These are phyloP conservation scores for Gorgonomyces haynaldii DNA, from an alignment of 192 early-diverging fungal genomes.

Conservation along the genomic window DNA sequence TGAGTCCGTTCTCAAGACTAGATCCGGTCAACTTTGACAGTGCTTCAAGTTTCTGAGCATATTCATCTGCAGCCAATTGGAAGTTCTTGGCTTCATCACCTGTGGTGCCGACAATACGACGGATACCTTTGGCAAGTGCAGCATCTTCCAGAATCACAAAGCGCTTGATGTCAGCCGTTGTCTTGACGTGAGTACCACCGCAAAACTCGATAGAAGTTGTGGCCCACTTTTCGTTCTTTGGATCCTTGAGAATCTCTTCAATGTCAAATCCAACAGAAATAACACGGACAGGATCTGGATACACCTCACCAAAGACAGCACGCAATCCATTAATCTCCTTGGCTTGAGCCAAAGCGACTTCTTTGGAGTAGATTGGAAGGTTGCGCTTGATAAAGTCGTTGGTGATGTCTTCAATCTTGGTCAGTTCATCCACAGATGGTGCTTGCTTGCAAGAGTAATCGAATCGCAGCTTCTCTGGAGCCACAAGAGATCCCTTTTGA, in stretches of 20 bases:
- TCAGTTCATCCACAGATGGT: conserved; percentile 55
- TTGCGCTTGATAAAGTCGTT: conserved; percentile 66
- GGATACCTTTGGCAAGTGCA: conserved; percentile 91
- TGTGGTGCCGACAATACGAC: conserved; percentile 87
- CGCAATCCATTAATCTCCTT: conserved; percentile 83
- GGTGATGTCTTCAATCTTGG: conserved; percentile 63
- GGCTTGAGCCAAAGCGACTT: conserved; percentile 70
- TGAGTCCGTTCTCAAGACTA: conserved; percentile 66
- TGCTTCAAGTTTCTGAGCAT: conserved; percentile 47
- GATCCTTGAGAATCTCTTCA: conserved; percentile 71
- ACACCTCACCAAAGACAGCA: conserved; percentile 94
- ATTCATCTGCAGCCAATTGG: conserved; percentile 55
- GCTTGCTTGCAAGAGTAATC: conserved; percentile 77
- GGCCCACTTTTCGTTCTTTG: conserved; percentile 68
- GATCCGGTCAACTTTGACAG: conserved; percentile 45
- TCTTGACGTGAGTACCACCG: conserved; percentile 85
- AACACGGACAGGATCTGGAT: conserved; percentile 95
- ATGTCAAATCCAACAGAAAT: conserved; percentile 84
- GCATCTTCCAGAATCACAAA: conserved; percentile 80
- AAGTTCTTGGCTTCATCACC: conserved; percentile 78
- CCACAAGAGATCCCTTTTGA: conserved; percentile 92
- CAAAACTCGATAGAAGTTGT: conserved; percentile 90
- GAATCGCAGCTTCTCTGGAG: conserved; percentile 92
- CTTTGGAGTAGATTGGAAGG: conserved; percentile 64
- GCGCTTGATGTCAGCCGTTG: conserved; percentile 80